phyloP scores from a whole-genome alignment of 2,329 filamentous ascomycete species.

The Aspergillus ochraceus region DNA sequence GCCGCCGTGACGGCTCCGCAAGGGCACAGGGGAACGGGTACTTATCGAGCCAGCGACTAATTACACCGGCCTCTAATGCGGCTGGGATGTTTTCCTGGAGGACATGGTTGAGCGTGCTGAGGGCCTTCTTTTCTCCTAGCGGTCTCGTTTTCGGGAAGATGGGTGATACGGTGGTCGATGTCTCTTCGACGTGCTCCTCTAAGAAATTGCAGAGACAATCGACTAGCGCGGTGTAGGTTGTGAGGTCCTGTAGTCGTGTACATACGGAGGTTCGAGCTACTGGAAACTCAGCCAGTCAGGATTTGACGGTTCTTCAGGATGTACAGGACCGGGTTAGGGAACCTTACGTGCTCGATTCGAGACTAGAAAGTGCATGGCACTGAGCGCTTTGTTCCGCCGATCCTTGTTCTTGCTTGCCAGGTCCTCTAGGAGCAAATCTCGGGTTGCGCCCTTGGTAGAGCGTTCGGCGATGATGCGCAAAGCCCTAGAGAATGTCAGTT shows the following conservation, averaged over 20 bases:
- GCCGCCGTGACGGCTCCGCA: conserved; percentile 48
- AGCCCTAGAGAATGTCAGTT: conserved; percentile 30
- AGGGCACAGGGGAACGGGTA: conserved; percentile 66
- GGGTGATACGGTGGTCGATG: conserved; percentile 34
- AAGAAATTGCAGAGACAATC: conserved; percentile 45
- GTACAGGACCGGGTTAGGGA: not conserved
- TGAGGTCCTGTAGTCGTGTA: conserved; percentile 33
- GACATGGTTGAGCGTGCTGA: conserved; percentile 60
- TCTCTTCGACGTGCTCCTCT: conserved; percentile 38
- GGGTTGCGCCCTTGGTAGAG: conserved; percentile 41
- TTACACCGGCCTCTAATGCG: conserved; percentile 62
- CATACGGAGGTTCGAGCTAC: conserved; percentile 39
- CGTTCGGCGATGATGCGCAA: conserved; percentile 49
- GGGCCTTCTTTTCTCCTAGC: conserved; percentile 42
- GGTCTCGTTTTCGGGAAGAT: conserved; percentile 43
- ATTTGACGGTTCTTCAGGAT: not conserved
- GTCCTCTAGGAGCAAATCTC: conserved; percentile 43
- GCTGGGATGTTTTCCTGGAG: conserved; percentile 60
- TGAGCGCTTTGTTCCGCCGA: conserved; percentile 42
- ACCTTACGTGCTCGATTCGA: conserved; percentile 39
- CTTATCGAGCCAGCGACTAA: conserved; percentile 72
- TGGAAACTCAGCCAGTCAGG: conserved; percentile 15
- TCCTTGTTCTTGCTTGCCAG: conserved; percentile 39
- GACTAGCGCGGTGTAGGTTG: conserved; percentile 41
- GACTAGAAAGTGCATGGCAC: conserved; percentile 45